phyloP scores from a whole-genome alignment of 192 early-diverging fungal genomes.

The Coemansia sp. region DNA sequence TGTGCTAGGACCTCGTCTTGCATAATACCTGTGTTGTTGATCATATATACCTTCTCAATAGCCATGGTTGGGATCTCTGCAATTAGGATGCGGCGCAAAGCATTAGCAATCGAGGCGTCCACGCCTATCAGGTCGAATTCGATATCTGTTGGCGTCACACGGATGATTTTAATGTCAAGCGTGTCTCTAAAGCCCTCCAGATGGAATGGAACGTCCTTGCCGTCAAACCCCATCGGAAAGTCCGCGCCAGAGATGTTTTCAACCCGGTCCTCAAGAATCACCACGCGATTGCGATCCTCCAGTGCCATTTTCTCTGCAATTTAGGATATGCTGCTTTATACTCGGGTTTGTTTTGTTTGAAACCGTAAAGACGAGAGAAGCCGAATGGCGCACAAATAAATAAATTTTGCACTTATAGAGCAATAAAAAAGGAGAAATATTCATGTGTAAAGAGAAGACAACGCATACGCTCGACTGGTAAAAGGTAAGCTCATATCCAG shows the following conservation, averaged over 20 bases:
- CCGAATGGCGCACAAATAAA: not conserved
- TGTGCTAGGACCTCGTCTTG: constrained; percentile 93
- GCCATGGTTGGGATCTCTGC: constrained; percentile 98
- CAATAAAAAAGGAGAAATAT: not conserved
- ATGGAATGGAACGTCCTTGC: constrained; percentile 23
- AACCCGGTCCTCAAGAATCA: constrained; percentile 52
- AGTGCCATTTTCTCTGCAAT: constrained; percentile 33
- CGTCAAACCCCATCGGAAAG: constrained; percentile 44
- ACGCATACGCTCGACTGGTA: not conserved
- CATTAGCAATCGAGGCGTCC: constrained; percentile 93
- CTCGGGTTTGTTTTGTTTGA: not conserved
- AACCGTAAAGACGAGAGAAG: not conserved
- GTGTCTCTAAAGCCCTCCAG: constrained; percentile 34
- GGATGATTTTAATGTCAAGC: constrained; percentile 45
- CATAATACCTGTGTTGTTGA: constrained; percentile 89
- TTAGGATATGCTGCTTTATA: not conserved
- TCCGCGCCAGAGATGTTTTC: constrained; percentile 53
- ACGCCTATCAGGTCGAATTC: constrained; percentile 96
- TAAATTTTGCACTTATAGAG: not conserved
- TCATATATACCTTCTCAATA: constrained; percentile 89
- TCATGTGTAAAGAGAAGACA: not conserved
- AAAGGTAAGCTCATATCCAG: not conserved
- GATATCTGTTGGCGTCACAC: constrained; percentile 61
- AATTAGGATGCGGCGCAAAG: constrained; percentile 88
- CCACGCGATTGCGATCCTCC: constrained; percentile 54